Evolutionary conservation across 192 early-diverging fungal species (phyloP).

Genomic region (Haplosporangium gracile): DNA sequence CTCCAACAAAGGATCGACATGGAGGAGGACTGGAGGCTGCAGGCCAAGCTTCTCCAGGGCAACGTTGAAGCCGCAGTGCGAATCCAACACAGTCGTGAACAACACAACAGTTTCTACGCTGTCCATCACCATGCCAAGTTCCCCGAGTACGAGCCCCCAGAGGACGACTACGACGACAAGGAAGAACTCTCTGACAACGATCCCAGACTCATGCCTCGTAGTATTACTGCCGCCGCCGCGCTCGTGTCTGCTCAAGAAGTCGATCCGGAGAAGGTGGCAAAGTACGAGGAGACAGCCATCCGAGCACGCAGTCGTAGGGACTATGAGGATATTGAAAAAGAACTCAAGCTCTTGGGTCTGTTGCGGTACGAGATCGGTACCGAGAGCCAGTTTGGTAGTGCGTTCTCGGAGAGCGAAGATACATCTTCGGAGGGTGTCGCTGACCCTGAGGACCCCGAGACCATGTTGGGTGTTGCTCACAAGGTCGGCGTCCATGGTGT

Average conservation of each 20-base stretch:
- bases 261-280: conserved; percentile 12
- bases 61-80: neutral
- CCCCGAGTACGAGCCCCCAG: conserved; percentile 25
- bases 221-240: no score
- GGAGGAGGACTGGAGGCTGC: conserved; percentile 44
- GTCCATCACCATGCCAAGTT: neutral
- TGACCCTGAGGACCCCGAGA: neutral
- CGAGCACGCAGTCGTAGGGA: conserved; percentile 5
- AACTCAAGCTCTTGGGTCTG: neutral
- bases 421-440: neutral
- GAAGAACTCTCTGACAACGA: conserved; percentile 15
- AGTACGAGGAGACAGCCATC: neutral
- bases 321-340: conserved; percentile 20
- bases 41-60: conserved; percentile 21
- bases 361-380: neutral
- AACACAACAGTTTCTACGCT: neutral
- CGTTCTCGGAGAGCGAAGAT: neutral
- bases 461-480: neutral
- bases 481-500: neutral
- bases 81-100: neutral
- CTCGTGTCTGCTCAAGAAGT: conserved; percentile 13
- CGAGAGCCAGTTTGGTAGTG: neutral
- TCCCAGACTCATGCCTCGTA: neutral
- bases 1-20: conserved; percentile 30
- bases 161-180: conserved; percentile 20